phyloP scores from a whole-genome alignment of 1,284 basidiomycete species.

The Ustilago crameri region DNA sequence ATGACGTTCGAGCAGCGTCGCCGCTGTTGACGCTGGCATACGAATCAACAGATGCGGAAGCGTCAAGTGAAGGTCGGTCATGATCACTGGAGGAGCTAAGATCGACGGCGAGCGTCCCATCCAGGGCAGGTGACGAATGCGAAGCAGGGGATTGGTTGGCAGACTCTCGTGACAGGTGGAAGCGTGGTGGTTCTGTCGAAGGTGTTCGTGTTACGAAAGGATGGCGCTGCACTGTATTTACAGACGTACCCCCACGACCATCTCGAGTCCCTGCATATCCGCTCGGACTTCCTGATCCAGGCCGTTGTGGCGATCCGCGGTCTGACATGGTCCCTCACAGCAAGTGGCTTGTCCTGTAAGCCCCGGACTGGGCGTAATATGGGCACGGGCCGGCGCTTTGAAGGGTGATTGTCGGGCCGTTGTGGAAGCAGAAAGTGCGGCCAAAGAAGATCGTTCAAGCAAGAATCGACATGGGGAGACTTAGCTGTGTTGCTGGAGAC shows the following conservation, averaged over 20 bases:
- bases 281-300: neutral
- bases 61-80: slow-evolving; percentile 15
- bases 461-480: no score
- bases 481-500: no score
- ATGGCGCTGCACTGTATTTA: slow-evolving; percentile 26
- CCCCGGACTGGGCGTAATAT: no score
- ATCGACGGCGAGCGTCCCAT: slow-evolving; percentile 25
- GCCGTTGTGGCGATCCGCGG: slow-evolving; percentile 16
- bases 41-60: slow-evolving; percentile 16
- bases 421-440: no score
- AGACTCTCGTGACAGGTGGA: slow-evolving; percentile 24
- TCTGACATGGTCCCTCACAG: slow-evolving; percentile 12
- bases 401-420: no score
- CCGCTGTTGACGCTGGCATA: neutral
- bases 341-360: neutral
- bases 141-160: neutral
- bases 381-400: neutral
- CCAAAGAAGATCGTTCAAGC: no score
- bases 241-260: slow-evolving; percentile 5
- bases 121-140: slow-evolving; percentile 5
- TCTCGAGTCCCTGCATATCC: neutral
- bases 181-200: slow-evolving; percentile 40
- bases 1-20: neutral
- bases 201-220: slow-evolving; percentile 35
- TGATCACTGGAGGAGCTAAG: slow-evolving; percentile 24